Base-by-base conservation (phyloP, 768 basidiomycete genomes). In the Hypholoma fasciculare region DNA sequence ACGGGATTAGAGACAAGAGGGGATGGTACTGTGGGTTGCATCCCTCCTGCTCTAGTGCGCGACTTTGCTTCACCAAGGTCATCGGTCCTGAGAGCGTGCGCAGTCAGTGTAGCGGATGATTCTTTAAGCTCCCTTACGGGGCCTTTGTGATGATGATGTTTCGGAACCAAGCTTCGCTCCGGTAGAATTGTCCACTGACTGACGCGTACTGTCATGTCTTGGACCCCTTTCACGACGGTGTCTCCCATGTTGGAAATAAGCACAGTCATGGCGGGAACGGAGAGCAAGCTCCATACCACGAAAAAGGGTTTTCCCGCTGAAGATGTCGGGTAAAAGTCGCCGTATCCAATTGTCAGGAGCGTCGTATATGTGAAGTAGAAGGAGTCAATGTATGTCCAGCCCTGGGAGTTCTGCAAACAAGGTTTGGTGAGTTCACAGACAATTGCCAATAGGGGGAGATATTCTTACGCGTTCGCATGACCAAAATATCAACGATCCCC, bases 221-320 rank as follows among this genome's bases (percentile, higher is more conserved):
- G 64, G 14, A 79, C 60, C 62, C 67, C 69, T n/a, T 63, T 64
- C 0, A 81, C 76, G 20, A 90, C 71, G 40, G 76, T 75, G 17
- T 82, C 79, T 0, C 76, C 79, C 36, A 87, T 71, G 47, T 82
- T 79, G 26, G 81, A 72, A n/a, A 79, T 76, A 1, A 79, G 57
- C 0, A 77, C 71, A 1, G 77, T 79, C 56, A 79, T 71, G 2
- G 76, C 70, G 2, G 76, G 78, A 0, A 78, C 69, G 1, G 76
- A 71, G 20, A 77, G 68, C 38, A 78, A 61, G 27, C 73, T 74
- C 76, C 78, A 78, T 3, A 77, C 60, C 16, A 79, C 75, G 60
- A 78, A 77, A 60, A 79, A 75, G 0, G 76, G 76, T 47, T 74
- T 73, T 0, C 75, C 73, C 0, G 76, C 66, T 20, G 69, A 63